Evolutionary conservation across 495 filamentous ascomycete species (phyloP).

Genomic region (Amniculicola lignicola): DNA sequence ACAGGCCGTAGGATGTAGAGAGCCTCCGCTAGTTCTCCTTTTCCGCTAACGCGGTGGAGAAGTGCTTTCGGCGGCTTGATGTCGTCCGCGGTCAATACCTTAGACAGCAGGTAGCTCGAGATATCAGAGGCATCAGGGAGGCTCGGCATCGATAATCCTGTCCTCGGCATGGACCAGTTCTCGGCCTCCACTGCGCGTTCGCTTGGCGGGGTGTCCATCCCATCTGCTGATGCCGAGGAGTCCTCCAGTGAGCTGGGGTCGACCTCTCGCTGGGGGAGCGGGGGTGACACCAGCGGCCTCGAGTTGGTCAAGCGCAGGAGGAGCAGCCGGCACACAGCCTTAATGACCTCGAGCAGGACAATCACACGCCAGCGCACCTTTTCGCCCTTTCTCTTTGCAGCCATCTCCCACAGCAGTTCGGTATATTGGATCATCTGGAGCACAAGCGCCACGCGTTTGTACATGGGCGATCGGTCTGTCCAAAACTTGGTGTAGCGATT

Average conservation of each 20-base stretch:
- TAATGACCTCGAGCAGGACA: constrained; percentile 79
- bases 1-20: constrained; percentile 88
- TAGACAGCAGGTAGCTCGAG: constrained; percentile 79
- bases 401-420: constrained; percentile 81
- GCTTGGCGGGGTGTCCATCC: constrained; percentile 46
- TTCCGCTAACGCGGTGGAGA: constrained; percentile 70
- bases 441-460: constrained; percentile 71
- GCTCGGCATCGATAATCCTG: constrained; percentile 74
- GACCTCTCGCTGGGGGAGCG: constrained; percentile 79
- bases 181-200: constrained; percentile 48
- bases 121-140: constrained; percentile 78
- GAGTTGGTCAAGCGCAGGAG: constrained; percentile 81
- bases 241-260: constrained; percentile 62
- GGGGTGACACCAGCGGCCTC: constrained; percentile 77
- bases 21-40: constrained; percentile 74
- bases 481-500: constrained; percentile 89
- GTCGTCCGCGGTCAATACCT: constrained; percentile 91
- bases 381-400: constrained; percentile 80
- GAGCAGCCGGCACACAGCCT: constrained; percentile 80
- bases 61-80: constrained; percentile 85
- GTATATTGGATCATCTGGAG: constrained; percentile 91
- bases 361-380: constrained; percentile 83
- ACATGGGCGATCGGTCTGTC: constrained; percentile 69
- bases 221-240: constrained; percentile 30
- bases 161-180: constrained; percentile 93